A percentile compares a stretch with the other conserved stretches of the same genome.
These are phyloP conservation scores for Rhynchosporium agropyri DNA, from an alignment of 2,329 filamentous ascomycete genomes.

Conservation along the genomic window DNA sequence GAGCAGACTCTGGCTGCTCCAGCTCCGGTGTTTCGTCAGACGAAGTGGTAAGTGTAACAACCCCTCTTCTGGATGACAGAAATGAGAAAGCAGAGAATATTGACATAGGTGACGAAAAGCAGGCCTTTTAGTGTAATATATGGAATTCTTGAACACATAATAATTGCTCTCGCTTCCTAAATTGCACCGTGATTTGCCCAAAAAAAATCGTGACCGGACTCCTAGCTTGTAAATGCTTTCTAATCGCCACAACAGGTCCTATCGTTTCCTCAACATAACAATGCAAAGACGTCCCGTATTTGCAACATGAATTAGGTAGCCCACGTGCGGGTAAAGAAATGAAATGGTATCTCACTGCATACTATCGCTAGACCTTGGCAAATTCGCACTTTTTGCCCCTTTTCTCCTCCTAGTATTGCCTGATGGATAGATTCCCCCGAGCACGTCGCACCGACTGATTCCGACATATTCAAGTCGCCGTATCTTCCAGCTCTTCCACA, in stretches of 20 bases:
- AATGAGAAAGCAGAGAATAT: background rate
- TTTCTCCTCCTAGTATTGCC: too few species aligned
- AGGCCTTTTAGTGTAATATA: constrained; percentile 1
- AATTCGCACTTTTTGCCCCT: too few species aligned
- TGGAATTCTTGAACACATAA: constrained; percentile 9
- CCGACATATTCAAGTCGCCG: background rate
- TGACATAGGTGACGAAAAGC: background rate
- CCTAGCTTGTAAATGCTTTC: background rate
- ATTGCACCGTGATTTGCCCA: background rate
- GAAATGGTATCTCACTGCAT: constrained; percentile 16
- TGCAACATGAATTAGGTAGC: constrained; percentile 3
- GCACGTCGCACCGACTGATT: background rate
- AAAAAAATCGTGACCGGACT: constrained; percentile 6
- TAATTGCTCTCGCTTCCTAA: background rate
- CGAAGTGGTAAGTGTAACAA: background rate
- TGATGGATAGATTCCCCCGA: background rate
- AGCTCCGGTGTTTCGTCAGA: background rate
- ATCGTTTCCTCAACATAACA: background rate
- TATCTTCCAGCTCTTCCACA: background rate
- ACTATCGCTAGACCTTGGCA: background rate
- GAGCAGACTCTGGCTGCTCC: background rate
- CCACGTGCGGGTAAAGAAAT: background rate
- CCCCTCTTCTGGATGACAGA: background rate
- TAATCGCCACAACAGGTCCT: background rate
- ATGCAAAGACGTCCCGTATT: background rate